These are phyloP conservation scores for Berberis vulgaris DNA, from an alignment of 164 flowering plant species.

Conservation along the genomic window DNA sequence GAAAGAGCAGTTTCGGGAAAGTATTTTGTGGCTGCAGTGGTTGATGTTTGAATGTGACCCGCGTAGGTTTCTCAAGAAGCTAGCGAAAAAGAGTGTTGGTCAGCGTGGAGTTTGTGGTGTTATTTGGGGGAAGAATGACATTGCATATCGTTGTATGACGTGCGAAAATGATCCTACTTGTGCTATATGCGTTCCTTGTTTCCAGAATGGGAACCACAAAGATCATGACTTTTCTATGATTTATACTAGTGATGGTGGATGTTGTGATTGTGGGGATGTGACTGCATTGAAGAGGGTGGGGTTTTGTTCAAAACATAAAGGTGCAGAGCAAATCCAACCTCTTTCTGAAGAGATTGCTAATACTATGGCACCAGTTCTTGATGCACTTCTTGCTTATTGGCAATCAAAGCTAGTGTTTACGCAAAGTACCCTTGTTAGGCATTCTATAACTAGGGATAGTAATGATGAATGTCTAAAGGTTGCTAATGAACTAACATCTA, in stretches of 20 bases:
- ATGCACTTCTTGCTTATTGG: slow-evolving; percentile 56
- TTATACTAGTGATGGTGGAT: slow-evolving; percentile 76
- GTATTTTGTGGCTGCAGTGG: slow-evolving; percentile 84
- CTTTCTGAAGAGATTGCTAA: slow-evolving; percentile 54
- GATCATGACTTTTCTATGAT: slow-evolving; percentile 84
- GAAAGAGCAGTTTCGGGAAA: slow-evolving; percentile 40
- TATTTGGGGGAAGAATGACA: slow-evolving; percentile 82
- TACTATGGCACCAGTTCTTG: slow-evolving; percentile 67
- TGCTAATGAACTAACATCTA: slow-evolving; percentile 48
- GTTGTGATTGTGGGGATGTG: slow-evolving; percentile 98
- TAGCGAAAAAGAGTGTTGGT: slow-evolving; percentile 39
- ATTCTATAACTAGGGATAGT: slow-evolving; percentile 17
- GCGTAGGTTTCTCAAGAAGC: slow-evolving; percentile 21
- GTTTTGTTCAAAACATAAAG: slow-evolving; percentile 90
- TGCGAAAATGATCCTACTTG: slow-evolving; percentile 96
- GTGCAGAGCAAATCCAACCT: slow-evolving; percentile 84
- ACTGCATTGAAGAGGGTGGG: slow-evolving; percentile 98
- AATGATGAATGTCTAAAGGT: slow-evolving; percentile 17
- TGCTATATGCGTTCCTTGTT: slow-evolving; percentile 97
- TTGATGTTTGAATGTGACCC: slow-evolving; percentile 89
- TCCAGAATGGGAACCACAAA: slow-evolving; percentile 86
- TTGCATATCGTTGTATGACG: slow-evolving; percentile 79
- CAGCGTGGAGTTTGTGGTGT: slow-evolving; percentile 95
- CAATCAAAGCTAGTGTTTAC: slow-evolving; percentile 35
- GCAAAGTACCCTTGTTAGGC: slow-evolving; percentile 22